These are phyloP conservation scores for Cetraspora pellucida DNA, from an alignment of 192 early-diverging fungal species.

Conservation along the genomic window DNA sequence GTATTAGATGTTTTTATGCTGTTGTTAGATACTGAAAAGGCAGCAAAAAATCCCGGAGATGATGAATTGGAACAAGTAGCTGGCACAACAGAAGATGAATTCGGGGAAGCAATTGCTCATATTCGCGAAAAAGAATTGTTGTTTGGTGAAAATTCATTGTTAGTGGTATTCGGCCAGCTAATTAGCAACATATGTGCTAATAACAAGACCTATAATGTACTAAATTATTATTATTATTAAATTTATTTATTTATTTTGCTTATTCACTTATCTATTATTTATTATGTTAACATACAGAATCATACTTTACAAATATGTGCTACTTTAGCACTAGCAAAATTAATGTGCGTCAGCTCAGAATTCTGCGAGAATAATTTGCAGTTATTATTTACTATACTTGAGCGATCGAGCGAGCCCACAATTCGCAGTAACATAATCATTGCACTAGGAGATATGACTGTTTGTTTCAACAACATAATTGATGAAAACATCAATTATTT, in stretches of 20 bases:
- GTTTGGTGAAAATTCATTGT: slow-evolving; percentile 74
- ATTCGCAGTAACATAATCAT: slow-evolving; percentile 96
- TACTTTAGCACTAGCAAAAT: slow-evolving; percentile 86
- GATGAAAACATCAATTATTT: slow-evolving; percentile 95
- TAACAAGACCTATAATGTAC: slow-evolving; percentile 80
- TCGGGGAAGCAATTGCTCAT: slow-evolving; percentile 81
- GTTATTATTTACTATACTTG: slow-evolving; percentile 86
- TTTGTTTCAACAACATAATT: slow-evolving; percentile 96
- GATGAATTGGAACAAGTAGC: slow-evolving; percentile 94
- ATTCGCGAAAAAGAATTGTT: slow-evolving; percentile 94
- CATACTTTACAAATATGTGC: slow-evolving; percentile 87
- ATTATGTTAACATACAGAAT: slow-evolving; percentile 53
- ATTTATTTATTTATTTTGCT: background rate
- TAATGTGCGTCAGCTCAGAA: slow-evolving; percentile 95
- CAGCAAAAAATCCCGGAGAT: slow-evolving; percentile 48
- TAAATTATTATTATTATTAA: background rate
- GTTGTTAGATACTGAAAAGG: slow-evolving; percentile 30
- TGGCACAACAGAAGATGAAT: slow-evolving; percentile 94
- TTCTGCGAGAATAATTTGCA: slow-evolving; percentile 94
- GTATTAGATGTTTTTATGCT: background rate
- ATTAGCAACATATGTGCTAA: slow-evolving; percentile 79
- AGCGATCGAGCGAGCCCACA: slow-evolving; percentile 78
- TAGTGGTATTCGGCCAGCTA: slow-evolving; percentile 81
- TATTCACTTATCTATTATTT: background rate
- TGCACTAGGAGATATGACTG: slow-evolving; percentile 96